Conservation (phyloP, 768 basidiomycete species). For the Agrocybe pediades region DNA sequence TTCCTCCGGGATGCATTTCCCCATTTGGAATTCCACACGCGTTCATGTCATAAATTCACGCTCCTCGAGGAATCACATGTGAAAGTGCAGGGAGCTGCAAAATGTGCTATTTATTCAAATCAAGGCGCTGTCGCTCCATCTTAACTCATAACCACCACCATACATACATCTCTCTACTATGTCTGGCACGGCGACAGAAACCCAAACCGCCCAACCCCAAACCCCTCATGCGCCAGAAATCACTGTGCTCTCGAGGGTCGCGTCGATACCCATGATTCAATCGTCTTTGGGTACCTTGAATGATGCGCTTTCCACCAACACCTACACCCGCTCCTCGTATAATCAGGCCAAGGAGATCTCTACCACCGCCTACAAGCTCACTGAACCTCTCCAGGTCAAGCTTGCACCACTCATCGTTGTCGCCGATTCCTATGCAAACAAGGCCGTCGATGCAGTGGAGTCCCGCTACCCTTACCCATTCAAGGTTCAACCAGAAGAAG, state of each 20-base stretch:
- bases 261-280: constrained; percentile 73
- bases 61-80: constrained; percentile 14
- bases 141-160: constrained; percentile 6
- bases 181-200: constrained; percentile 28
- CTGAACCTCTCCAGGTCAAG: constrained; percentile 65
- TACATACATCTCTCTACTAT: constrained; percentile 7
- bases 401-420: constrained; percentile 66
- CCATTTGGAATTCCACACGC: neutral
- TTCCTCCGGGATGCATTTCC: no score
- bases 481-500: constrained; percentile 71
- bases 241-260: constrained; percentile 63
- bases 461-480: constrained; percentile 77
- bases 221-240: constrained; percentile 48
- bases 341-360: constrained; percentile 64
- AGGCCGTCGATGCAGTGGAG: constrained; percentile 74
- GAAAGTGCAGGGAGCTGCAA: constrained; percentile 7
- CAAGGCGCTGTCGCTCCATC: constrained; percentile 11
- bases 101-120: constrained; percentile 2
- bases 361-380: constrained; percentile 56
- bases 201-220: constrained; percentile 19
- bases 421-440: constrained; percentile 71
- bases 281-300: constrained; percentile 64
- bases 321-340: constrained; percentile 67
- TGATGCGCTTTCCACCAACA: constrained; percentile 56
- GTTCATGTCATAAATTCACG: neutral